Conservation (phyloP, 257 asterid genomes). For the Primulina huaijiensis region DNA sequence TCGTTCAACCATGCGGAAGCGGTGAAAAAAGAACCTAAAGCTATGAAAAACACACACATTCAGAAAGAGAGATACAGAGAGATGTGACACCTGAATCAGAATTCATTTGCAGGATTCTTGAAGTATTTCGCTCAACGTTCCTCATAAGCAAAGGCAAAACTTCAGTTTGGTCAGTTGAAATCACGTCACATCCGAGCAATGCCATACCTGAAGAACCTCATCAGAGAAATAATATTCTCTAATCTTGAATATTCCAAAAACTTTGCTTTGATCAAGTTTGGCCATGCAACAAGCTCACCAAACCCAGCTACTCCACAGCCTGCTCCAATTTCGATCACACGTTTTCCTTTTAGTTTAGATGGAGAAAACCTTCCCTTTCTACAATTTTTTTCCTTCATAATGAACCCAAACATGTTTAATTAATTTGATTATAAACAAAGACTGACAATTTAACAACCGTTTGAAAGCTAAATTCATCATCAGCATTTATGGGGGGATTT, state of each 20-base stretch:
- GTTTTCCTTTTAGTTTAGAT: constrained; percentile 85
- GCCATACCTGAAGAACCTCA: constrained; percentile 75
- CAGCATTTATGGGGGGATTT: not conserved
- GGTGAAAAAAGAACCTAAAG: not conserved
- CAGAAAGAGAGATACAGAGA: not conserved
- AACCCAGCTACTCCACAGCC: constrained; percentile 99
- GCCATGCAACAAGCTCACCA: constrained; percentile 44
- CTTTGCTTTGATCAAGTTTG: constrained; percentile 9
- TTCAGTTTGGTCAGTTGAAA: constrained; percentile 90
- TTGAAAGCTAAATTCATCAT: not conserved
- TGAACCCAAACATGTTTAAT: constrained; percentile 25
- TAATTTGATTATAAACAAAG: constrained; percentile 22
- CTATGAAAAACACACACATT: not conserved
- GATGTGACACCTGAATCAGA: constrained; percentile 49
- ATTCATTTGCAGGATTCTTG: constrained; percentile 64
- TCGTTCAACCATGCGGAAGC: constrained; percentile 1
- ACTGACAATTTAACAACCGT: constrained; percentile 6
- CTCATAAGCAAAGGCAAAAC: constrained; percentile 91
- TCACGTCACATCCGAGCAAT: constrained; percentile 83
- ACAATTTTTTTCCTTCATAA: constrained; percentile 71
- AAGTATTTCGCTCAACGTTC: constrained; percentile 78
- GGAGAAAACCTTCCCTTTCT: constrained; percentile 86
- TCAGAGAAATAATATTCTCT: constrained; percentile 12
- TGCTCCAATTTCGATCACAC: constrained; percentile 97
- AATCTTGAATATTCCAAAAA: constrained; percentile 12